Evolutionary conservation across 192 early-diverging fungal genomes (phyloP), one percentile per base, ranked within the genome.

Genomic region (Oehlia diaphana): DNA sequence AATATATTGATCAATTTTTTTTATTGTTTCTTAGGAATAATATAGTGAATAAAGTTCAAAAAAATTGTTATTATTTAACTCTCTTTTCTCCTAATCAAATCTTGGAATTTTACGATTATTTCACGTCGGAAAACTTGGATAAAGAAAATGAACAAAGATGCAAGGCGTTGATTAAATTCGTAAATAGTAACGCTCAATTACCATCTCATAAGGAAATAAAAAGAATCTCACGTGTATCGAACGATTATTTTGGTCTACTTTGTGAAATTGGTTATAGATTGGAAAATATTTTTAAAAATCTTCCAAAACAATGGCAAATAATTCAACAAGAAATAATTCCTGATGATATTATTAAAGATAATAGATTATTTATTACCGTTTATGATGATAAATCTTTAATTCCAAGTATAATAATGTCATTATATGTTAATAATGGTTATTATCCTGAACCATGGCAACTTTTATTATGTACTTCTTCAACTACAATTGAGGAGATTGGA

Each of bases 31-130:
- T 5, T 37, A 77, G 76, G 76, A 33, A 67, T 3, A 37, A 21
- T 23, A 50, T 49, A 14, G 13, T 77, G 21, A 65, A 66, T 23
- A 4, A 47, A 44, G 37, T 26, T 13, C 76, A 77, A 77, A 33
- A 77, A 65, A 14, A 80, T 19, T 44, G 64, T 26, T 80, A 80
- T 80, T 80, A 74, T 58, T 75, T 80, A 23, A 80, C 72, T 9
- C 75, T 74, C 21, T 80, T 42, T 33, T 23, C 73, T 13, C 62
- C 44, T 49, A 31, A 76, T 31, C 79, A 80, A 28, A 63, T 80
- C 23, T 74, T 63, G 47, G 71, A 63, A 64, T 73, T 80, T 21
- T 64, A 65, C 63, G 79, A 80, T 63, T 74, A 74, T 66, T 80
- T 80, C 53, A 67, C 28, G 12, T 49, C 63, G 9, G 21, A 79